Evolutionary conservation across 345 rosid species (phyloP), one percentile per base, ranked within the genome.

Genomic region (Rhodamnia argentea): DNA sequence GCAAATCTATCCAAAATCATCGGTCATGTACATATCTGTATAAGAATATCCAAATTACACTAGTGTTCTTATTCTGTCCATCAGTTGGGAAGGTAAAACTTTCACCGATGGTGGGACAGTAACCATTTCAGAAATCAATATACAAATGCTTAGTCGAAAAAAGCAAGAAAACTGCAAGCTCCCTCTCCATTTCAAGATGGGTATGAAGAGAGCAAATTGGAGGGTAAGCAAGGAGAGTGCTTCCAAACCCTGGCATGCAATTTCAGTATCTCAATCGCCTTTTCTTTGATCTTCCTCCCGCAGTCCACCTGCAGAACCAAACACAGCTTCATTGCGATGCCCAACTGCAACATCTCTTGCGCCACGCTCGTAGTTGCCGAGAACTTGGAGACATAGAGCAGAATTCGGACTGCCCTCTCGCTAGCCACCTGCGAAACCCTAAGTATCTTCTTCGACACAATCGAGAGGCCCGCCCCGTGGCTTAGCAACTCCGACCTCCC

Each of bases 281-380:
- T 92, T 7, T 89, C 92, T 83, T 92, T 90, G 26, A 52, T 86
- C 85, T 86, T 90, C 29, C 11, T 62, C 18, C 88, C 87, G 26
- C 88, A 81, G 27, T 92, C 91, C 44, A 90, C 83, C 84, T 90
- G 93, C 22, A 89, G 83, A 57, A 92, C 92, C 87, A 90, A 70
- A 83, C 88, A 92, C 84, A 92, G 75, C 88, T 92, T 92, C 13
- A 89, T 84, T 70, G 88, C 91, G 15, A 88, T 86, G 8, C 93
- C 92, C 22, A 90, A 82, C 83, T 90, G 90, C 87, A 90, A 26
- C 93, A 92, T 92, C 88, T 92, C 93, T 42, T 90, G 92, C 8
- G 88, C 56, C 26, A 92, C 84, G n/a, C 54, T 53, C 3, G 90
- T 13, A 6, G 90, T 90, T 15, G 90, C 90, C 0, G 92, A 90